phyloP scores from a whole-genome alignment of 139 green algal species.

The Coccomyxa sp. region DNA sequence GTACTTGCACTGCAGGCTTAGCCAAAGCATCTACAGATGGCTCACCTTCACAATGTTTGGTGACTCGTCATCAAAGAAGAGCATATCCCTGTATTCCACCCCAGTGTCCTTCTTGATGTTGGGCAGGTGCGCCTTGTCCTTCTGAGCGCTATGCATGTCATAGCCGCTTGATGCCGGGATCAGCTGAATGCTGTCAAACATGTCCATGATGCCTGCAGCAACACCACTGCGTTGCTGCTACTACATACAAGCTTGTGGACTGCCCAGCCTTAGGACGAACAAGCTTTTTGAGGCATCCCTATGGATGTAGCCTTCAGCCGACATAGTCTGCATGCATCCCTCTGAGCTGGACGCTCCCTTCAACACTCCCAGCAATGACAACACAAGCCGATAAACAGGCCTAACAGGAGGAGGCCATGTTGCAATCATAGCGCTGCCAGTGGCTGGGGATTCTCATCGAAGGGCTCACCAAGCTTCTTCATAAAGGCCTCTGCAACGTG shows the following conservation, averaged over 20 bases:
- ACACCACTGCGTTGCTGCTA: background rate
- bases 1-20: too few species aligned
- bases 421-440: constrained; percentile 3
- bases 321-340: too few species aligned
- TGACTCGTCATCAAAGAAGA: constrained; percentile 40
- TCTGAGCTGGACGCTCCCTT: background rate
- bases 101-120: constrained; percentile 25
- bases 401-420: background rate
- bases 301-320: too few species aligned
- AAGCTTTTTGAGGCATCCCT: too few species aligned
- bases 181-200: constrained; percentile 28
- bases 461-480: constrained; percentile 21
- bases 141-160: constrained; percentile 23
- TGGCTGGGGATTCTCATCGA: background rate
- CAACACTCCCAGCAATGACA: too few species aligned
- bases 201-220: background rate
- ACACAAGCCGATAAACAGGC: too few species aligned
- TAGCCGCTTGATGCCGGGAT: constrained; percentile 25
- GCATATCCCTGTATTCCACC: constrained; percentile 21
- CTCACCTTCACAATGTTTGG: constrained; percentile 24
- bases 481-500: constrained; percentile 23
- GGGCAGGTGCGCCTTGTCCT: constrained; percentile 28
- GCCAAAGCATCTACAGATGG: too few species aligned
- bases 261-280: too few species aligned
- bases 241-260: too few species aligned